Base-by-base conservation (phyloP, 2,329 filamentous ascomycete genomes). In the Arthroderma sp. region DNA sequence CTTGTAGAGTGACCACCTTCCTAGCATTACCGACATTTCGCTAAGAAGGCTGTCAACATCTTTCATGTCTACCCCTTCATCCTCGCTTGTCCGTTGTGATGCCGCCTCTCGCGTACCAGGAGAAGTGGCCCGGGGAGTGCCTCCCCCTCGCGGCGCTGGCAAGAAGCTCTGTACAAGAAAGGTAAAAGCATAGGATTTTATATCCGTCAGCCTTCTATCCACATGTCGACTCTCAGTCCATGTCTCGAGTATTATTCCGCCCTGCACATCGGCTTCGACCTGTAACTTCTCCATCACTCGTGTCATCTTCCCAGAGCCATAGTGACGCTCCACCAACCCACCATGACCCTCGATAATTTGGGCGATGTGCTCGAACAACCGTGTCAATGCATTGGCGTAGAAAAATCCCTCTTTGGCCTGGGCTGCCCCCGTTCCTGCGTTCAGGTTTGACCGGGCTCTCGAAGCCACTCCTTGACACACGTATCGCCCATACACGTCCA, bases 171-270 rank as follows among this genome's bases (percentile, higher is more conserved):
- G 88, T 0, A 96, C 88, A 38, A 98, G 69, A 59, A 98, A 98
- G 0, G 88, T 94, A 62, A 94, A 98, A 0, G 91, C 88, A 59
- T 98, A 98, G 45, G 88, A 94, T 67, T 93, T 96, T 63, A 94
- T 86, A 57, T 98, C 91, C 2, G 85, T 96, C 49, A 98, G 70
- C 58, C 83, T 86, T 55, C 89, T 78, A 58, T 89, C 84, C 40
- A 98, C 78, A 48, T 72, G 76, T 48, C 87, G 77, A 58, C 96
- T 89, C 52, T 98, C 91, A 45, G 80, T 82, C 87, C 91, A 98
- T 0, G 88, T 91, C 60, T 98, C 91, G 43, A 98, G 70, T 47
- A 98, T 81, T 53, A 96, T 94, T 51, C 91, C 91, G 15, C 88
- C 91, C 66, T 98, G 91, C 1, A 94, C 82, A 64, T 98, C 91